Evolutionary conservation across 2,329 filamentous ascomycete species (phyloP), one percentile per base, ranked within the genome.

Genomic region (Macrophomina phaseolina): DNA sequence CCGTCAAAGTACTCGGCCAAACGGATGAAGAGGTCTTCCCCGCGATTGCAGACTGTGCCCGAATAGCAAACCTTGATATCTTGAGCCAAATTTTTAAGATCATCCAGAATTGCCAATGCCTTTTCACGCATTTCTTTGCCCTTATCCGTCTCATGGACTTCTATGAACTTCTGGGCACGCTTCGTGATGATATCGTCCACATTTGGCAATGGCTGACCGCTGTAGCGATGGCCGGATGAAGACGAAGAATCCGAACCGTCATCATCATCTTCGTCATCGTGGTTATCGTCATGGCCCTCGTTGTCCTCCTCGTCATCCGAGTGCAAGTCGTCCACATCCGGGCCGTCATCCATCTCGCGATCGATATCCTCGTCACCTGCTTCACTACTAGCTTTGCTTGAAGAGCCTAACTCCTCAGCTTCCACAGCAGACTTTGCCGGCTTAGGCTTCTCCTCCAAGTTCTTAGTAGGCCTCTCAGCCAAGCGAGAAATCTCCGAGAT

Each of bases 401-500:
- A 75, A 23, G 73, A 71, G 9, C 69, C 69, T 34, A 70, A 69
- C 8, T 69, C 60, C 34, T 76, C 75, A 3, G 72, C 68, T 36
- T 75, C 75, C 1, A 74, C 46, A 0, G 69, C 67, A 5, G 73
- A 36, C 62, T 74, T 76, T 9, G 71, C 45, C 8, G 53, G 48
- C 40, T 67, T 64, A 6, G 73, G 64, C 42, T 73, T 71, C 16
- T 71, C 68, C 34, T 76, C 76, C 34, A 75, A 51, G 6, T 70
- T 68, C 67, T 76, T 79, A 64, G 72, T 74, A 7, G 78, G 68
- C 72, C 82, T 80, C 65, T 84, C 84, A 0, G 93, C 90, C 38
- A 99, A 83, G 74, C 93, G 94, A 36, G 89, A 86, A 62, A 99
- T 96, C 77, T 99, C 94, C 1, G 91, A 86, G 71, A 98, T 94